Base-by-base conservation (phyloP, 441 rosid species). In the Manihot esculenta region DNA sequence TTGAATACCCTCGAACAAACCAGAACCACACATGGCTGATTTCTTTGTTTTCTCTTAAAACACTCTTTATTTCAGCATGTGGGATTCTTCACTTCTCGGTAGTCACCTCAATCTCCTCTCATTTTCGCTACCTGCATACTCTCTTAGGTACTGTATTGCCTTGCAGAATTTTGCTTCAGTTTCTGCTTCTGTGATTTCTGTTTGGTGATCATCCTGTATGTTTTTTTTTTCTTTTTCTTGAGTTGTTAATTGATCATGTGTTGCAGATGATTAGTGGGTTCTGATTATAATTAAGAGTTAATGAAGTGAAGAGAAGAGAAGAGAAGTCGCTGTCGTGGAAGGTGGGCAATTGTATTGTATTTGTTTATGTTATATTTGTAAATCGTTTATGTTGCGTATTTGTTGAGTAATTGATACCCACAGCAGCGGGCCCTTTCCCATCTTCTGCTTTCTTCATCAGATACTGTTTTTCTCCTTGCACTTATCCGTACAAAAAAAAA, bases 401-500 rank as follows among this genome's bases (percentile, higher is more conserved):
- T 69, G 78, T 30, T 56, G 77, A 72, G 76, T 76, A 67, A 77
- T 81, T 72, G 83, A 75, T 77, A 84, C 78, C 71, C 61, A 65
- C 73, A 81, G 74, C 41, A 81, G 81, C 73, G 83, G 83, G 79
- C 82, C 87, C 74, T 74, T 72, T 77, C 77, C 68, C 58, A 23
- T 69, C 76, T 76, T 71, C 80, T 85, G 85, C 85, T 85, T 87
- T 89, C 93, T 90, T 82, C 68, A 68, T 68, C 78, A 68, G 71
- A 80, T 68, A 86, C 93, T 85, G 10, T 69, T 62, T 61, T 77
- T 76, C 81, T 77, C 78, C 62, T 81, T 79, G 76, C 83, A 80
- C 88, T 79, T 84, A 78, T 82, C 90, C 84, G 87, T 81, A 77
- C 92, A 77, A 66, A 71, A 56, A 59, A 76, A 84, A 73, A 78